phyloP scores from a whole-genome alignment of 208 protist genomes.

The Acanthamoeba healyi region DNA sequence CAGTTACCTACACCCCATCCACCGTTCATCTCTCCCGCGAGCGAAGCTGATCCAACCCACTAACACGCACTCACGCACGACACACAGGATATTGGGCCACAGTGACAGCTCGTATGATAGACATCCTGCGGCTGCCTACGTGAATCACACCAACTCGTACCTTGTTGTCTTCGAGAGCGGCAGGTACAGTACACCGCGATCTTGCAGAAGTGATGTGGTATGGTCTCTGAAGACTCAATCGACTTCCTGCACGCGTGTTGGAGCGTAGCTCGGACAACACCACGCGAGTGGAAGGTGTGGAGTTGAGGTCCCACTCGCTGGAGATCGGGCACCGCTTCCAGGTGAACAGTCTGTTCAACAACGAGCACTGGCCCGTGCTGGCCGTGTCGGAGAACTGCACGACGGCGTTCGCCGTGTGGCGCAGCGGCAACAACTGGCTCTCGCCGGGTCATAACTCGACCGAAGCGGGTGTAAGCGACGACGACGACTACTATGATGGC shows the following conservation, averaged over 20 bases:
- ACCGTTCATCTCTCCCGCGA: no score
- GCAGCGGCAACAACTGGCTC: neutral
- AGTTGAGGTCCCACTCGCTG: neutral
- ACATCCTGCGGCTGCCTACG: neutral
- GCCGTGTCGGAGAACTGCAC: neutral
- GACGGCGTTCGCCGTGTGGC: neutral
- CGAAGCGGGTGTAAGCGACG: neutral
- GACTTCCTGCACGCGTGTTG: neutral
- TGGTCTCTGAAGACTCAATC: no score
- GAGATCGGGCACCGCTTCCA: neutral
- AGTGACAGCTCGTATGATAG: neutral
- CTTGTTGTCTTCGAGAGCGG: neutral
- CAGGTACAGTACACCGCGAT: neutral
- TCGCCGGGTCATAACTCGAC: neutral
- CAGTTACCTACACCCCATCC: no score
- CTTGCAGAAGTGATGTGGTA: no score
- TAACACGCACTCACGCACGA: no score
- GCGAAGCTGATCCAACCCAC: no score
- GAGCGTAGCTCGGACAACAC: neutral
- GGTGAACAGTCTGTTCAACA: neutral
- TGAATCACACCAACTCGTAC: neutral
- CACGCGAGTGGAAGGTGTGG: neutral
- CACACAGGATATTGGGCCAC: neutral
- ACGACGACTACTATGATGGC: neutral
- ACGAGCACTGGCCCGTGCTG: conserved; percentile 7